A percentile compares a stretch with the other conserved stretches of the same genome.
Evolutionary conservation across 108 stramenopile species (phyloP).

Genomic region (Discostella stelligeroides): DNA sequence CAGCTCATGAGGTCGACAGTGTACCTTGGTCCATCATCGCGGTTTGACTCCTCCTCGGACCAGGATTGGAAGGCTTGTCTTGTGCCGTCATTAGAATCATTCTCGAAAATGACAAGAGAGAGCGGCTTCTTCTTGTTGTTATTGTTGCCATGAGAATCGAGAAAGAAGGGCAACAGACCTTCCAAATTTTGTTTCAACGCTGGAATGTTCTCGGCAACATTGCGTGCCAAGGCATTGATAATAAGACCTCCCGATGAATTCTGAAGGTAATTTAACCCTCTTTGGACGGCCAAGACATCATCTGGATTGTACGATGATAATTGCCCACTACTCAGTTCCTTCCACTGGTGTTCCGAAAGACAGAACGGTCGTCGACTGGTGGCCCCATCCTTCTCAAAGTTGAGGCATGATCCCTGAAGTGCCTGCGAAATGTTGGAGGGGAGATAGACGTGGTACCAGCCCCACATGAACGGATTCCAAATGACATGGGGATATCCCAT

Average conservation of each 20-base stretch:
- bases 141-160: slow-evolving; percentile 13
- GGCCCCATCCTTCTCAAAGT: slow-evolving; percentile 18
- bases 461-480: slow-evolving; percentile 53
- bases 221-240: slow-evolving; percentile 54
- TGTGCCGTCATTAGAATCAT: slow-evolving; percentile 57
- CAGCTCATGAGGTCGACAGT: slow-evolving; percentile 51
- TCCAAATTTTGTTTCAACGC: slow-evolving; percentile 50
- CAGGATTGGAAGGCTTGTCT: slow-evolving; percentile 43
- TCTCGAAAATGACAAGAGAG: slow-evolving; percentile 55
- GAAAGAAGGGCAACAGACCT: slow-evolving; percentile 46
- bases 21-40: slow-evolving; percentile 16
- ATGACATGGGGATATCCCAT: slow-evolving; percentile 35
- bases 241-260: slow-evolving; percentile 43
- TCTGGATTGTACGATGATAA: slow-evolving; percentile 47
- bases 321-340: slow-evolving; percentile 40
- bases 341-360: slow-evolving; percentile 41
- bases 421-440: slow-evolving; percentile 13
- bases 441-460: slow-evolving; percentile 42
- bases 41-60: slow-evolving; percentile 19
- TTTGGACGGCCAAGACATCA: slow-evolving; percentile 51
- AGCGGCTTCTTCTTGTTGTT: slow-evolving; percentile 23
- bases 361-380: slow-evolving; percentile 27
- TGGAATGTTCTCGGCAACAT: slow-evolving; percentile 45
- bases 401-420: slow-evolving; percentile 40
- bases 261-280: slow-evolving; percentile 44